Base-by-base conservation (phyloP, 352 stramenopile species). In the Pelagophyceae sp. region DNA sequence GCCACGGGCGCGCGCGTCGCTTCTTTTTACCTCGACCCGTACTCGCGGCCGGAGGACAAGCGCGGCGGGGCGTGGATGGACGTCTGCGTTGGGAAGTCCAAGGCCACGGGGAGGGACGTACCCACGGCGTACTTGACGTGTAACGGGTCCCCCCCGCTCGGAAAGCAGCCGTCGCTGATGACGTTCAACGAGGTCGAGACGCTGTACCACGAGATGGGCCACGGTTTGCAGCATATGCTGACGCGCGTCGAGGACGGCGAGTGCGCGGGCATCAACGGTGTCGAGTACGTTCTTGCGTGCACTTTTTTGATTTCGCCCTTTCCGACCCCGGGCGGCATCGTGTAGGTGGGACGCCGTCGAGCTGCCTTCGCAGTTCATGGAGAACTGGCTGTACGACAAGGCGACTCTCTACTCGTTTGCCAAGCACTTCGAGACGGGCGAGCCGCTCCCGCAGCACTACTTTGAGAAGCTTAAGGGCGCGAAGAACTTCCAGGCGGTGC, bases 261-360 rank as follows among this genome's bases (percentile, higher is more conserved):
- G 67, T 94, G 97, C 50, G 93, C 95, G 2, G 95, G 94, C 25
- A 98, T 98, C 83, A 98, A 97, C 82, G 93, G 92, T 64, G 90
- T 99, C 25, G 95, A 98, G 84, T n/a, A n/a, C n/a, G n/a, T n/a
- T n/a, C n/a, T n/a, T n/a, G n/a, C n/a, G n/a, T n/a, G n/a, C n/a
- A n/a, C n/a, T n/a, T n/a, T n/a, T n/a, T n/a, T n/a, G n/a, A n/a
- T n/a, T n/a, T n/a, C n/a, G n/a, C n/a, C n/a, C n/a, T n/a, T n/a
- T n/a, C n/a, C n/a, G n/a, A n/a, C n/a, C n/a, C n/a, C n/a, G n/a
- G n/a, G n/a, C n/a, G n/a, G n/a, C n/a, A n/a, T n/a, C n/a, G n/a
- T n/a, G n/a, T n/a, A n/a, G n/a, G n/a, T 99, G 95, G 95, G 96
- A 99, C 87, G 96, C 96, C 23, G 95, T 99, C 1, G 96, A 99